phyloP scores from a whole-genome alignment of 345 rosid species.

The Cochlearia excelsa region DNA sequence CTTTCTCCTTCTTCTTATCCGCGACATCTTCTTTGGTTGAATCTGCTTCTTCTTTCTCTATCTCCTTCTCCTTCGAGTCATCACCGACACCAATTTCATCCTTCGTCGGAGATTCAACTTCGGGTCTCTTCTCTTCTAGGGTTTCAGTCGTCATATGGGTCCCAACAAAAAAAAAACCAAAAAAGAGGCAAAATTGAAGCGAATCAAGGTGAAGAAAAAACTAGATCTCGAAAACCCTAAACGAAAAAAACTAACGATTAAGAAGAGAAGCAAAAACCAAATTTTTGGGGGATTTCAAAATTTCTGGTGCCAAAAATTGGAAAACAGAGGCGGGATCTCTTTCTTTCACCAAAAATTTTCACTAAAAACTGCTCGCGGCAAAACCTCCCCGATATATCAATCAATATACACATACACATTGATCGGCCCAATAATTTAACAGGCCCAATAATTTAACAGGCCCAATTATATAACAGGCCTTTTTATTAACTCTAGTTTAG shows the following conservation, averaged over 20 bases:
- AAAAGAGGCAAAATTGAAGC: neutral
- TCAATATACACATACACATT: constrained; percentile 15
- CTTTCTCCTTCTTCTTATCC: constrained; percentile 27
- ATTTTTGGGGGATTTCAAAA: constrained; percentile 24
- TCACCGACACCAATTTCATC: constrained; percentile 22
- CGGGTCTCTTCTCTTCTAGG: constrained; percentile 57
- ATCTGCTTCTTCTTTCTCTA: constrained; percentile 21
- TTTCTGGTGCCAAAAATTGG: constrained; percentile 26
- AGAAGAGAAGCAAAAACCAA: constrained; percentile 15
- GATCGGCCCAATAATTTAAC: constrained; percentile 13
- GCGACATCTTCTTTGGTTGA: constrained; percentile 10
- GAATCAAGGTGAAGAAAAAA: neutral
- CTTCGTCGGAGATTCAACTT: constrained; percentile 40
- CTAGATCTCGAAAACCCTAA: constrained; percentile 34
- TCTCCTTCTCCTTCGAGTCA: constrained; percentile 13
- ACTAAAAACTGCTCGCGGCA: constrained; percentile 33
- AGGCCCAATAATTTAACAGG: neutral
- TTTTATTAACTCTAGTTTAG: neutral
- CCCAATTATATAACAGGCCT: neutral
- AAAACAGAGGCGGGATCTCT: constrained; percentile 34
- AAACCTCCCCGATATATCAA: constrained; percentile 23
- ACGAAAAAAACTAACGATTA: constrained; percentile 6
- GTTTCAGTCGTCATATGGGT: constrained; percentile 58
- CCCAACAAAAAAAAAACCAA: constrained; percentile 10
- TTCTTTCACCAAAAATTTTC: constrained; percentile 8